These are phyloP conservation scores for Suillus subluteus DNA, from an alignment of 768 basidiomycete species.

Conservation along the genomic window DNA sequence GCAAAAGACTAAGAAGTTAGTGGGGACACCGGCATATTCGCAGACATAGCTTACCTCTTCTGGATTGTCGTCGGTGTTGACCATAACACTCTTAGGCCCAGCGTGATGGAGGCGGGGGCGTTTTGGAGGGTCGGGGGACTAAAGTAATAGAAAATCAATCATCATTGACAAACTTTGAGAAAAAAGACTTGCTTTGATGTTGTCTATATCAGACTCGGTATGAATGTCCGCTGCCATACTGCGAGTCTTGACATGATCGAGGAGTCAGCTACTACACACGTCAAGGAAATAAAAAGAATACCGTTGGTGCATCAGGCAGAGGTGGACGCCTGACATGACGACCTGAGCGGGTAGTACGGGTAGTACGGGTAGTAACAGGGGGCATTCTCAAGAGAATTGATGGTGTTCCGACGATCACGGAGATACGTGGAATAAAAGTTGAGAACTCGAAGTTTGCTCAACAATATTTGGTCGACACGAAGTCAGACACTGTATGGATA, in stretches of 20 bases:
- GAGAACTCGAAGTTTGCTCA: constrained; percentile 5
- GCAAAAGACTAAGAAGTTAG: neutral
- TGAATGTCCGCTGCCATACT: neutral
- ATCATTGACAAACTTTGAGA: neutral
- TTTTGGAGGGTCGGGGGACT: neutral
- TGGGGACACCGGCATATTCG: neutral
- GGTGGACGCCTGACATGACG: neutral
- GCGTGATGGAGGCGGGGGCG: neutral
- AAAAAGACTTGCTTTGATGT: neutral
- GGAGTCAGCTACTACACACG: neutral
- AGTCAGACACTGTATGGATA: neutral
- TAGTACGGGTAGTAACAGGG: neutral
- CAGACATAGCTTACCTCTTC: neutral
- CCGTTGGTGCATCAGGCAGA: neutral
- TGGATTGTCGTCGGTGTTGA: neutral
- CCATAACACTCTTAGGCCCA: neutral
- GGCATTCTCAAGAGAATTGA: neutral
- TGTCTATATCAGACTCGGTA: neutral
- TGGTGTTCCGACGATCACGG: neutral
- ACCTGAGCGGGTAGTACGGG: constrained; percentile 1
- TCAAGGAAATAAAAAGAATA: neutral
- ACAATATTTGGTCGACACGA: neutral
- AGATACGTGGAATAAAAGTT: constrained; percentile 1
- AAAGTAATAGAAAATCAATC: neutral
- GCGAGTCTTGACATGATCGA: neutral